A percentile compares a stretch with the other conserved stretches of the same genome.
These are phyloP conservation scores for Hypseocharis bilobata DNA, from an alignment of 441 rosid genomes.

Conservation along the genomic window DNA sequence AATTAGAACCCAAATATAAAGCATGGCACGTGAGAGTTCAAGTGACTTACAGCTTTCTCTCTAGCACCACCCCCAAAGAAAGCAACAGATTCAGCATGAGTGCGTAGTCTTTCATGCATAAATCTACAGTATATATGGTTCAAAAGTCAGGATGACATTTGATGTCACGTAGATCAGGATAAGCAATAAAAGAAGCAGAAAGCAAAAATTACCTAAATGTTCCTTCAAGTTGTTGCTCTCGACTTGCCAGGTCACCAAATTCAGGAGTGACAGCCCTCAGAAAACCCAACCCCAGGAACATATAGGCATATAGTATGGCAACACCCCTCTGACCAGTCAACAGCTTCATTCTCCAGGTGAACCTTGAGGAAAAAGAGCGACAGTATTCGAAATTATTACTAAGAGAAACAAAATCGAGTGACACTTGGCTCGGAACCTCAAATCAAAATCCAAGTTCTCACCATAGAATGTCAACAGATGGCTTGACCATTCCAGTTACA, in stretches of 20 bases:
- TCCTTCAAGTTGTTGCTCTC: slow-evolving; percentile 89
- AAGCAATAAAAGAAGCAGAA: slow-evolving; percentile 9
- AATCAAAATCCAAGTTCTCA: slow-evolving; percentile 30
- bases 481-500: slow-evolving; percentile 99
- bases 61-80: slow-evolving; percentile 99
- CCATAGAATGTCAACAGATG: slow-evolving; percentile 93
- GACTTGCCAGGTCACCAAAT: slow-evolving; percentile 85
- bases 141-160: slow-evolving; percentile 17
- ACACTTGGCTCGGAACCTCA: slow-evolving; percentile 1
- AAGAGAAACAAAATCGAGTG: slow-evolving; percentile 9
- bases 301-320: slow-evolving; percentile 83
- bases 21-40: slow-evolving; percentile 4
- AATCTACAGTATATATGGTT: slow-evolving; percentile 45
- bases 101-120: slow-evolving; percentile 94
- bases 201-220: slow-evolving; percentile 62
- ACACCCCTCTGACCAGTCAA: slow-evolving; percentile 96
- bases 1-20: slow-evolving; percentile 11
- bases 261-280: slow-evolving; percentile 86
- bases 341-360: slow-evolving; percentile 99
- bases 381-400: slow-evolving; percentile 15
- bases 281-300: slow-evolving; percentile 95
- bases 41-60: slow-evolving; percentile 81
- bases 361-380: slow-evolving; percentile 48
- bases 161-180: slow-evolving; percentile 6
- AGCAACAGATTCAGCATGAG: slow-evolving; percentile 97